Base-by-base conservation (phyloP, 306 rosid genomes). In the Rubus idaeus region DNA sequence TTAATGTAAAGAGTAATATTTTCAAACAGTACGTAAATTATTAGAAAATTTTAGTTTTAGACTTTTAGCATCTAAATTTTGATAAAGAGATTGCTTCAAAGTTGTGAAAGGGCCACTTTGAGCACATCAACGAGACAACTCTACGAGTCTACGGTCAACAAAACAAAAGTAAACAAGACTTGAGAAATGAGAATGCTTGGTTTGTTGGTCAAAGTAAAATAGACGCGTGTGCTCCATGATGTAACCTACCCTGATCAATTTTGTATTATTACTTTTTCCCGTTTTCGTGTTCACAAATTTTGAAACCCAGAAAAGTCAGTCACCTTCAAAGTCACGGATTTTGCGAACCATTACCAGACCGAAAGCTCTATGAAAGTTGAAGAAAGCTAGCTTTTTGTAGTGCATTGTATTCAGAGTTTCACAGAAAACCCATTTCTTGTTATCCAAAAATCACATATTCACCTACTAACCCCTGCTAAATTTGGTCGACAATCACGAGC, bases 291-390 rank as follows among this genome's bases (percentile, higher is more conserved):
- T 70, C 26, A 8, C 50, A 50, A 70, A 23, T 41, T 56, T 81
- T 55, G 26, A 39, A 63, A 68, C 50, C 73, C 40, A 41, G 75
- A 78, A 76, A 76, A 68, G 88, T 88, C 88, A 50, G 39, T 60
- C 49, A 61, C 14, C 46, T 83, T 79, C 73, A 66, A 60, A 66
- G 44, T 81, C 91, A 86, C 89, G 91, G 91, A 83, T 80, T 73
- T 77, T 81, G 70, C 74, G 23, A 68, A 70, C 83, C 77, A n/a
- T 82, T 77, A 74, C 66, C 84, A 71, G 86, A 75, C 73, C 77
- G 75, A 81, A 85, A 82, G 73, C 76, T 51, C 60, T 2, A 52
- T 76, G 9, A 71, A 46, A 77, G 62, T 60, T 68, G 23, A 53
- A 70, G 63, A 47, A 40, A 11, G 35, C 20, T 21, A 74, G 69